Conservation (phyloP, 495 filamentous ascomycete genomes). For the Hyaloscypha finlandica region DNA sequence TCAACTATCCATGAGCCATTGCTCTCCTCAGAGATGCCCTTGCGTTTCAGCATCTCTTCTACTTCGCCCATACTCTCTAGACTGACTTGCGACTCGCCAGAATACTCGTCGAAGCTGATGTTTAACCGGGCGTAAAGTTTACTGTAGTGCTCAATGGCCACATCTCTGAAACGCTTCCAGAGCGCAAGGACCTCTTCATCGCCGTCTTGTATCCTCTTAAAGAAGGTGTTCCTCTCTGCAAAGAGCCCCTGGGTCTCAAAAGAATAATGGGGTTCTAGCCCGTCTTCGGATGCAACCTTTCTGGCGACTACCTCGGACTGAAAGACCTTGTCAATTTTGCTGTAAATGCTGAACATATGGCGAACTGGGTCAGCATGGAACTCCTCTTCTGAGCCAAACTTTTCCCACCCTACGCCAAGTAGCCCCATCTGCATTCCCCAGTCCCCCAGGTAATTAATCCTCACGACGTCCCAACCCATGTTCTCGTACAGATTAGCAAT, state of each 20-base stretch:
- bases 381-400: conserved; percentile 57
- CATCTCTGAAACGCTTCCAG: conserved; percentile 66
- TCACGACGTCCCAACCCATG: conserved; percentile 69
- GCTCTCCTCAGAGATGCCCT: conserved; percentile 61
- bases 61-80: conserved; percentile 57
- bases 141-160: conserved; percentile 64
- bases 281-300: conserved; percentile 55
- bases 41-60: conserved; percentile 56
- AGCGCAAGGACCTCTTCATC: conserved; percentile 59
- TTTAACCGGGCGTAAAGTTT: conserved; percentile 66
- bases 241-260: conserved; percentile 52
- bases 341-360: conserved; percentile 55
- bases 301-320: conserved; percentile 55
- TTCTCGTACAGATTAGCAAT: conserved; percentile 67
- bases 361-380: conserved; percentile 62
- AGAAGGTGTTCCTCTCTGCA: conserved; percentile 62
- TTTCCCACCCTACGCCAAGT: conserved; percentile 55
- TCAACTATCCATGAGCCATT: conserved; percentile 61
- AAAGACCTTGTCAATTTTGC: conserved; percentile 60
- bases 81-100: conserved; percentile 71
- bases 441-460: conserved; percentile 76
- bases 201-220: conserved; percentile 69
- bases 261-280: conserved; percentile 42
- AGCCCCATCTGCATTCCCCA: conserved; percentile 79
- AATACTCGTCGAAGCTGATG: conserved; percentile 70